Evolutionary conservation across 257 asterid genomes (phyloP).

Genomic region (Fraxinus cuspidata): DNA sequence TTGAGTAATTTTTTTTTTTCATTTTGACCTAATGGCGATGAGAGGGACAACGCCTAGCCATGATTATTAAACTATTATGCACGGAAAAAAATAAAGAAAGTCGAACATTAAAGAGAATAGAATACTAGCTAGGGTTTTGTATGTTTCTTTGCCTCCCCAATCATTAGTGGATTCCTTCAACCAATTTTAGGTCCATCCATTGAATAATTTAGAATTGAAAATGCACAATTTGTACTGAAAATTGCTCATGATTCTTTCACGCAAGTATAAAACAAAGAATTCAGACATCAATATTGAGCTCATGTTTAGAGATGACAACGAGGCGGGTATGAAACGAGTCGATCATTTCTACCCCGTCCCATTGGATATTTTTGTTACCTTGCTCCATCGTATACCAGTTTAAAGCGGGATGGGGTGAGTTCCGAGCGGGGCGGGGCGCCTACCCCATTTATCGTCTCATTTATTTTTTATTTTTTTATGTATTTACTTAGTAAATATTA

Average conservation of each 20-base stretch:
- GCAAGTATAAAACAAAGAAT: background rate
- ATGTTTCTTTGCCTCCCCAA: slow-evolving; percentile 42
- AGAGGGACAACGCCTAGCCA: slow-evolving; percentile 30
- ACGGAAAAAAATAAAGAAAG: background rate
- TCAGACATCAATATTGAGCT: background rate
- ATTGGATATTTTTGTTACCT: no score
- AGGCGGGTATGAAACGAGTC: no score
- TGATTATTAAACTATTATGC: background rate
- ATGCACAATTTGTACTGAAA: background rate
- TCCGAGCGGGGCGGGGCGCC: no score
- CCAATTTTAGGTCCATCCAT: slow-evolving; percentile 11
- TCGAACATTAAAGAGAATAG: slow-evolving; percentile 13
- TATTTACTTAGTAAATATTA: no score
- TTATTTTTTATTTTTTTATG: no score
- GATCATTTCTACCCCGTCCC: no score
- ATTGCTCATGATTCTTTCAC: background rate
- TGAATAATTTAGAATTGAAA: background rate
- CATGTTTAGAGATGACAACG: no score
- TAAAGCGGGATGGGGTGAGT: no score
- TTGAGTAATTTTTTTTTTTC: slow-evolving; percentile 12
- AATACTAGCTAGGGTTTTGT: slow-evolving; percentile 15
- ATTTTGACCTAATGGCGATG: slow-evolving; percentile 22
- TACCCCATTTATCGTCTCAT: no score
- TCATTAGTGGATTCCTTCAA: slow-evolving; percentile 40
- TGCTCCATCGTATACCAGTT: no score